Conservation (phyloP, 2,329 filamentous ascomycete genomes). For the Exserohilum turcica region DNA sequence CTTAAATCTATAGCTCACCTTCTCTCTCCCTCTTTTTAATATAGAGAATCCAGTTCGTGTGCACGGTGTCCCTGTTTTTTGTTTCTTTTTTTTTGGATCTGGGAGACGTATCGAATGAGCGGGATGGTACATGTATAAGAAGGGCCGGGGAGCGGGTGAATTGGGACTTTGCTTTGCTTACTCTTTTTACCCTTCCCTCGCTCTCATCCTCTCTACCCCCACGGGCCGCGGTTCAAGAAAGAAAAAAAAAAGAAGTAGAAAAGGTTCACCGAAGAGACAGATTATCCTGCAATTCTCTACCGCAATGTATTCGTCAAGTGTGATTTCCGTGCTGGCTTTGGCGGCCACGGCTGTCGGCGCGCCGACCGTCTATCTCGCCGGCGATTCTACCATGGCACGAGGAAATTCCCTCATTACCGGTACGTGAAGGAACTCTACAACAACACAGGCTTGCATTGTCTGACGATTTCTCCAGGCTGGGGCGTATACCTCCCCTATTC, state of each 20-base stretch:
- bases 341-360: constrained; percentile 29
- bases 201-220: no score
- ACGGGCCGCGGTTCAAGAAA: no score
- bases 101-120: no score
- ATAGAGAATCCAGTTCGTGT: no score
- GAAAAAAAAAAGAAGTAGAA: background rate
- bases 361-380: constrained; percentile 60
- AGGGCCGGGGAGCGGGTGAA: no score
- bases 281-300: background rate
- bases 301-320: constrained; percentile 12
- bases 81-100: no score
- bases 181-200: no score
- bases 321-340: constrained; percentile 29
- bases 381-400: constrained; percentile 66
- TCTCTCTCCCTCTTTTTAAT: no score
- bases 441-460: background rate
- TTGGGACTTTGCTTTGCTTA: no score
- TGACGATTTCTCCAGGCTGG: constrained; percentile 58
- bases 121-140: no score
- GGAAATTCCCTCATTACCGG: constrained; percentile 53
- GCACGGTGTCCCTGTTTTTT: no score
- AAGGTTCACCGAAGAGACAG: background rate
- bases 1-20: no score
- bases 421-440: constrained; percentile 14
- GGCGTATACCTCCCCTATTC: constrained; percentile 64